Conservation (phyloP, 768 basidiomycete genomes). For the Suillus americanus region DNA sequence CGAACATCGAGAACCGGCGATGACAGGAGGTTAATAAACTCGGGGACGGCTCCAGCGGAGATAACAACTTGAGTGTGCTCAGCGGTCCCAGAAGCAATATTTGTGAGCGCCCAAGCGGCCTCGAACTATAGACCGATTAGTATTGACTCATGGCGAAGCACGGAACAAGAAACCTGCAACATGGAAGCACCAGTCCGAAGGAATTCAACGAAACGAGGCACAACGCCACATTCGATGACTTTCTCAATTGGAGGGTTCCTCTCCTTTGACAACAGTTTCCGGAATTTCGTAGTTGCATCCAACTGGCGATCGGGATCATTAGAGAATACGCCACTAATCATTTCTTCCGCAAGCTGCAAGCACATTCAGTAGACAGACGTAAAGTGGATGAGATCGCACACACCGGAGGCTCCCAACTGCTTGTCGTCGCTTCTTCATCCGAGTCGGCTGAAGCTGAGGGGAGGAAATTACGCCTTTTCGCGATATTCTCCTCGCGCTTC, state of each 20-base stretch:
- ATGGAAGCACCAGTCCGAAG: constrained; percentile 75
- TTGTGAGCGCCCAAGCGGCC: constrained; percentile 97
- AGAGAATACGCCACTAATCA: constrained; percentile 92
- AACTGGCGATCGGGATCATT: constrained; percentile 89
- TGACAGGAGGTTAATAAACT: constrained; percentile 95
- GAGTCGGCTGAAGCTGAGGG: constrained; percentile 76
- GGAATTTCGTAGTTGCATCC: constrained; percentile 97
- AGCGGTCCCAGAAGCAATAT: constrained; percentile 97
- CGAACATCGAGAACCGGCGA: constrained; percentile 96
- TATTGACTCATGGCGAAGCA: constrained; percentile 11
- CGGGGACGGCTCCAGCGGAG: constrained; percentile 88
- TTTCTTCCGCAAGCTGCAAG: constrained; percentile 77
- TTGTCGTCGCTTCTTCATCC: constrained; percentile 81
- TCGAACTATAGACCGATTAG: constrained; percentile 64
- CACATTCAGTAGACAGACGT: constrained; percentile 12
- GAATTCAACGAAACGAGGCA: constrained; percentile 97
- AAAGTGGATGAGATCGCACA: constrained; percentile 15
- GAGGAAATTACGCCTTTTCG: constrained; percentile 94
- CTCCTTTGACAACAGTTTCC: constrained; percentile 98
- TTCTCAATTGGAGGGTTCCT: constrained; percentile 99
- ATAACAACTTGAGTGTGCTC: constrained; percentile 99
- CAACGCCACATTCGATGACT: constrained; percentile 96
- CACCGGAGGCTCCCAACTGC: constrained; percentile 79
- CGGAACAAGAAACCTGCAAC: constrained; percentile 63
- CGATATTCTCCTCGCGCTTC: constrained; percentile 98